phyloP scores from a whole-genome alignment of 306 rosid species.

The Alnus glutinosa region DNA sequence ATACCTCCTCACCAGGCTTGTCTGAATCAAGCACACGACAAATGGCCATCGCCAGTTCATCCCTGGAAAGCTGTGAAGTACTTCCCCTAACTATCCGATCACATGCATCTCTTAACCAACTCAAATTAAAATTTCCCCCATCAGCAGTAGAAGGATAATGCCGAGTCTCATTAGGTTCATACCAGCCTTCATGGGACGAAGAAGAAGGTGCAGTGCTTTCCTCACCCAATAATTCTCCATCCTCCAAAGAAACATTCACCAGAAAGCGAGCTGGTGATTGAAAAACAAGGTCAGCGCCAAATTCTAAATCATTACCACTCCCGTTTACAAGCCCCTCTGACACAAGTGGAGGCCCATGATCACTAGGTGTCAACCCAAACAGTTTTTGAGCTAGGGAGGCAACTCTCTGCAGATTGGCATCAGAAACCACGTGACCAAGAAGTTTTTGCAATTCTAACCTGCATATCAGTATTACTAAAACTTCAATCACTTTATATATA shows the following conservation, averaged over 20 bases:
- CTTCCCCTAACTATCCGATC: constrained; percentile 53
- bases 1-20: constrained; percentile 95
- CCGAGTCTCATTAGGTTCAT: constrained; percentile 22
- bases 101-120: constrained; percentile 82
- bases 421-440: constrained; percentile 62
- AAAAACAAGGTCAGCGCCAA: constrained; percentile 83
- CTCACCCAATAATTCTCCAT: constrained; percentile 58
- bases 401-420: constrained; percentile 63
- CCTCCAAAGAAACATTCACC: constrained; percentile 73
- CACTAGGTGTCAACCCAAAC: constrained; percentile 58
- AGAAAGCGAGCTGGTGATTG: constrained; percentile 77
- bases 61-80: constrained; percentile 59
- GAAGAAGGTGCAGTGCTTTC: constrained; percentile 44
- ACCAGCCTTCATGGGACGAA: constrained; percentile 45
- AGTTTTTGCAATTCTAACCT: constrained; percentile 75
- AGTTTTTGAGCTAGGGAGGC: constrained; percentile 63
- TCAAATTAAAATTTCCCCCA: constrained; percentile 46
- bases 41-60: constrained; percentile 89
- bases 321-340: constrained; percentile 38
- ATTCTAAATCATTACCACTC: constrained; percentile 49
- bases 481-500: constrained; percentile 8
- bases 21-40: constrained; percentile 91
- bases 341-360: constrained; percentile 27
- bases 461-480: constrained; percentile 30
- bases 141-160: constrained; percentile 32